phyloP scores from a whole-genome alignment of 176 grass and related monocot species.

The Aegilops tauschii region DNA sequence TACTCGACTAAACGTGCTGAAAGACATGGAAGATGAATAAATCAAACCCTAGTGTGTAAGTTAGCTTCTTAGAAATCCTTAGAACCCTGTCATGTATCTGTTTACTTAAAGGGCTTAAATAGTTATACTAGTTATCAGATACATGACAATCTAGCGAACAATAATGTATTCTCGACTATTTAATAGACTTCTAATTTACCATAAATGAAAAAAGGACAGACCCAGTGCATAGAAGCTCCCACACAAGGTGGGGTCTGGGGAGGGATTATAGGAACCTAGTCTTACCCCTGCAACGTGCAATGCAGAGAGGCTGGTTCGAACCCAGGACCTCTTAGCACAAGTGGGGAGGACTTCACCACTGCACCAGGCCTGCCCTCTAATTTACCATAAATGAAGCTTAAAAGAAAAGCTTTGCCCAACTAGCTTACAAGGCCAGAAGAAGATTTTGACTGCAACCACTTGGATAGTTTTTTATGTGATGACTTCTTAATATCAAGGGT shows the following conservation, averaged over 20 bases:
- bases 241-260: too few relatives aligned
- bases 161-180: not conserved
- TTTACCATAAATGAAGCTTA: conserved; percentile 14
- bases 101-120: not conserved
- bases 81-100: not conserved
- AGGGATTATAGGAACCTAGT: too few relatives aligned
- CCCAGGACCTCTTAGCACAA: too few relatives aligned
- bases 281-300: too few relatives aligned
- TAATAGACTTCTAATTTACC: not conserved
- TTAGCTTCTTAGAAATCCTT: not conserved
- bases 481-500: conserved; percentile 94
- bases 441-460: conserved; percentile 95
- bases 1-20: not conserved
- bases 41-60: not conserved
- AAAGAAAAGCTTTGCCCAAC: not conserved
- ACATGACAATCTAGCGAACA: not conserved
- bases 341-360: too few relatives aligned
- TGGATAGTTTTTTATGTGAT: conserved; percentile 88
- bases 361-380: not conserved
- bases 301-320: too few relatives aligned
- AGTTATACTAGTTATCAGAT: conserved; percentile 2
- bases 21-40: not conserved
- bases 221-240: too few relatives aligned
- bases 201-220: not conserved
- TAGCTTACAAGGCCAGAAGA: conserved; percentile 71